Evolutionary conservation across 2,329 filamentous ascomycete species (phyloP).

Genomic region (Orbilia ellipsospora): DNA sequence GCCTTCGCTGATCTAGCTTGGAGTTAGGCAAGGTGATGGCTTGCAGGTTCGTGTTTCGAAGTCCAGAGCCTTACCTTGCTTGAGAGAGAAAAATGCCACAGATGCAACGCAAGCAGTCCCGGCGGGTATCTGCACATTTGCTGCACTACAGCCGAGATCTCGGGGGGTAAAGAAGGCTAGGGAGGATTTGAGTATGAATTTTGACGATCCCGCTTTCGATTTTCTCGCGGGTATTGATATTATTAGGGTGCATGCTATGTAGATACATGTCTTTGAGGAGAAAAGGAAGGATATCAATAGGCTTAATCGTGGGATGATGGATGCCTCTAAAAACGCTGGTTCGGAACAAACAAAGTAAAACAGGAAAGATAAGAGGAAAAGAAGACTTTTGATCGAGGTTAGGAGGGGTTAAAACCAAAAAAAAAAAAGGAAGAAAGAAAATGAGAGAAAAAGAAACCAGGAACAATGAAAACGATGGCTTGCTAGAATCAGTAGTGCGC

Average conservation of each 20-base stretch:
- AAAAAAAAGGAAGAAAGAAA: not conserved
- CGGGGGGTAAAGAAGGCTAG: not conserved
- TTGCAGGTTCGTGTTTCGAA: slow-evolving; percentile 7
- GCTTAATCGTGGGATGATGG: slow-evolving; percentile 5
- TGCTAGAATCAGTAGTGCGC: slow-evolving; percentile 15
- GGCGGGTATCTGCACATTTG: not conserved
- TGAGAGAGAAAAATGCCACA: slow-evolving; percentile 11
- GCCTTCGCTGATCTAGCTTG: not conserved
- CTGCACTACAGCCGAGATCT: not conserved
- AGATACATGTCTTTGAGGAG: slow-evolving; percentile 22
- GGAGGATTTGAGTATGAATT: not conserved
- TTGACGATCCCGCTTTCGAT: slow-evolving; percentile 1
- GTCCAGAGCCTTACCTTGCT: not conserved
- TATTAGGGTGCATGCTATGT: slow-evolving; percentile 21
- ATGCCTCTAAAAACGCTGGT: slow-evolving; percentile 13
- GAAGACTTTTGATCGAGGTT: slow-evolving; percentile 21
- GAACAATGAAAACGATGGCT: not conserved
- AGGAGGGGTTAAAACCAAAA: not conserved
- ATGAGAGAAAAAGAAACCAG: too few species aligned
- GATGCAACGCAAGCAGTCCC: slow-evolving; percentile 3
- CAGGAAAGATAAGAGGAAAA: slow-evolving; percentile 6
- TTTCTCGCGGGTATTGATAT: slow-evolving; percentile 5
- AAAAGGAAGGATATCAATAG: not conserved
- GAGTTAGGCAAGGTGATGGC: slow-evolving; percentile 7
- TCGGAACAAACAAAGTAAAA: not conserved